phyloP scores from a whole-genome alignment of 2,329 filamentous ascomycete genomes.

The Stachybotrys elegans region DNA sequence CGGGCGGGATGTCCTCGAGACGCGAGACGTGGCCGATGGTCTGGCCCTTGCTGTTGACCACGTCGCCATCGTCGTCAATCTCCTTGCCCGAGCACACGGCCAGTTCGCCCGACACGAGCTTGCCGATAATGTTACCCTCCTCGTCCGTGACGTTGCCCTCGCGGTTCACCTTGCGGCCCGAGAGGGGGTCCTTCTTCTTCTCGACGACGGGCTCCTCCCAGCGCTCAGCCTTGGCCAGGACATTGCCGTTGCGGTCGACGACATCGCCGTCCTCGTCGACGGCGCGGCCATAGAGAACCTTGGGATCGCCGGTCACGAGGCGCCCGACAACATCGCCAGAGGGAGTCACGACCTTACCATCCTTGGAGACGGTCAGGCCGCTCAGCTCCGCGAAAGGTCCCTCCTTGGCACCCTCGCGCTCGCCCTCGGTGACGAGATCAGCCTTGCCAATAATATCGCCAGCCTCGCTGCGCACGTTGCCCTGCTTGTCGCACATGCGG shows the following conservation, averaged over 20 bases:
- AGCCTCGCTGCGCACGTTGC: slow-evolving; percentile 67
- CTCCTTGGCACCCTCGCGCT: slow-evolving; percentile 58
- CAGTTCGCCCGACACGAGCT: slow-evolving; percentile 63
- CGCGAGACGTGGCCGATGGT: slow-evolving; percentile 64
- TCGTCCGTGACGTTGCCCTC: slow-evolving; percentile 56
- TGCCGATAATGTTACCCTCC: slow-evolving; percentile 58
- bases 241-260: slow-evolving; percentile 67
- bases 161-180: slow-evolving; percentile 51
- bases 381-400: slow-evolving; percentile 64
- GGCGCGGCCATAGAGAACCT: slow-evolving; percentile 64
- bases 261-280: slow-evolving; percentile 83
- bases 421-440: slow-evolving; percentile 62
- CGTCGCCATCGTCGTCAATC: slow-evolving; percentile 66
- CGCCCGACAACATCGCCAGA: slow-evolving; percentile 68
- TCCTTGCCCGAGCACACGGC: slow-evolving; percentile 62
- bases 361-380: slow-evolving; percentile 61
- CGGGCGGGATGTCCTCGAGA: slow-evolving; percentile 51
- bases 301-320: slow-evolving; percentile 64
- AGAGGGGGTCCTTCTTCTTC: slow-evolving; percentile 46
- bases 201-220: slow-evolving; percentile 43
- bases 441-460: slow-evolving; percentile 65
- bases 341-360: slow-evolving; percentile 61
- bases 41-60: slow-evolving; percentile 63
- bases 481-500: slow-evolving; percentile 66
- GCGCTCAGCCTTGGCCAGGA: slow-evolving; percentile 52